Percentiles rank a stretch among this genome's conserved stretches.
Conservation (phyloP, 139 green algal species). For the Mesotaenium endlicherianum region DNA sequence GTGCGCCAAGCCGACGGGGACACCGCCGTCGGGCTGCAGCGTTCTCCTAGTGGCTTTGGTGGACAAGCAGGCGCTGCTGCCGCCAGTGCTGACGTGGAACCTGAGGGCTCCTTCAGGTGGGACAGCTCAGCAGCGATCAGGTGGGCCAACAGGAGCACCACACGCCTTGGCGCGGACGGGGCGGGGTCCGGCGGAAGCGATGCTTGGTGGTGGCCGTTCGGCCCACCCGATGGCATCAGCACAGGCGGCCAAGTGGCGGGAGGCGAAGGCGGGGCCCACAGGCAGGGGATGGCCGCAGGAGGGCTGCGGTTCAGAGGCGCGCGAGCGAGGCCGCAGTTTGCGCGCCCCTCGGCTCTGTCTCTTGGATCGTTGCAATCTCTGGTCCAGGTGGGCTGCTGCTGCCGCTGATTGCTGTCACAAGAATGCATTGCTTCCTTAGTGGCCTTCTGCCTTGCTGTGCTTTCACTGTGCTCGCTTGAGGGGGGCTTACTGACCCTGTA, state of each 20-base stretch:
- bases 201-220: not conserved
- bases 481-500: not conserved
- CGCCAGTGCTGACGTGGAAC: not conserved
- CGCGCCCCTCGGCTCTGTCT: not conserved
- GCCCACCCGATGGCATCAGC: not conserved
- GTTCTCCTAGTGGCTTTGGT: too few species aligned
- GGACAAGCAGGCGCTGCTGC: not conserved
- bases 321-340: not conserved
- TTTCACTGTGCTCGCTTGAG: too few species aligned
- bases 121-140: not conserved
- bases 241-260: not conserved
- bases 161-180: not conserved
- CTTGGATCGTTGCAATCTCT: not conserved
- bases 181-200: not conserved
- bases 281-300: not conserved
- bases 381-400: not conserved
- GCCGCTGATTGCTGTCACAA: not conserved
- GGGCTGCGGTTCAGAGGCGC: constrained; percentile 14
- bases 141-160: not conserved
- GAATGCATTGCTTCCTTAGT: too few species aligned
- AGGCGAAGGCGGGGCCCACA: not conserved
- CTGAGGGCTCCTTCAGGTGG: not conserved
- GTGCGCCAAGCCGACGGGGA: not conserved
- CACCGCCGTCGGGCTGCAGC: not conserved
- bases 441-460: too few species aligned